These are phyloP conservation scores for Epichloe festucae DNA, from an alignment of 2,329 filamentous ascomycete species.

Conservation along the genomic window DNA sequence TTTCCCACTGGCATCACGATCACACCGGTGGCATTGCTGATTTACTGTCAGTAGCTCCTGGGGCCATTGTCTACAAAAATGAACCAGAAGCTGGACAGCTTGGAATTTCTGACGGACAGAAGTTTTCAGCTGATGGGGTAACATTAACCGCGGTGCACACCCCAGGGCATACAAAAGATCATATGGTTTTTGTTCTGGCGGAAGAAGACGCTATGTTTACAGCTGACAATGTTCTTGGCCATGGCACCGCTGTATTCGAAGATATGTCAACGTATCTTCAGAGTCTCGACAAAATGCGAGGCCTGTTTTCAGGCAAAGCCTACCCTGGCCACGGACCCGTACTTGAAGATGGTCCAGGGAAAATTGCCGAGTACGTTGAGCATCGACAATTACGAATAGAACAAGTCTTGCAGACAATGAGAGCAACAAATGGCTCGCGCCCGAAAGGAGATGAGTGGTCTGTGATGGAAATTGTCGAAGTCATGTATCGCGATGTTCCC, in stretches of 20 bases:
- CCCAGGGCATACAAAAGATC: slow-evolving; percentile 66
- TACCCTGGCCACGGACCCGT: slow-evolving; percentile 85
- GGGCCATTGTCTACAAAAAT: slow-evolving; percentile 53
- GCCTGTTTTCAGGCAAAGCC: slow-evolving; percentile 50
- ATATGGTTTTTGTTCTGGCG: slow-evolving; percentile 63
- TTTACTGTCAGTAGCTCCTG: slow-evolving; percentile 50
- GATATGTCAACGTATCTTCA: slow-evolving; percentile 55
- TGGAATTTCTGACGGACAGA: slow-evolving; percentile 35
- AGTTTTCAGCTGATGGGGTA: slow-evolving; percentile 44
- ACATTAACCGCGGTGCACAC: slow-evolving; percentile 51
- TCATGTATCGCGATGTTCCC: slow-evolving; percentile 72
- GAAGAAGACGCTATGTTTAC: slow-evolving; percentile 81
- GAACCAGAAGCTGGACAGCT: slow-evolving; percentile 38
- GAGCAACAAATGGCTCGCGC: slow-evolving; percentile 21
- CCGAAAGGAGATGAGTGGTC: slow-evolving; percentile 37
- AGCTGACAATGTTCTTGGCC: slow-evolving; percentile 77
- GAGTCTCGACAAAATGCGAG: slow-evolving; percentile 57
- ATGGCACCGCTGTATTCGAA: slow-evolving; percentile 78
- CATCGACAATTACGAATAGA: slow-evolving; percentile 71
- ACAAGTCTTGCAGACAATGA: slow-evolving; percentile 57
- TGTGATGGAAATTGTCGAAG: slow-evolving; percentile 71
- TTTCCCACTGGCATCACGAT: slow-evolving; percentile 90
- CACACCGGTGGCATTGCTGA: slow-evolving; percentile 67
- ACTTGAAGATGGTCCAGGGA: slow-evolving; percentile 56
- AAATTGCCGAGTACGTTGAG: slow-evolving; percentile 68